These are phyloP conservation scores for Amanita polypyramis DNA, from an alignment of 768 basidiomycete species.

Conservation along the genomic window DNA sequence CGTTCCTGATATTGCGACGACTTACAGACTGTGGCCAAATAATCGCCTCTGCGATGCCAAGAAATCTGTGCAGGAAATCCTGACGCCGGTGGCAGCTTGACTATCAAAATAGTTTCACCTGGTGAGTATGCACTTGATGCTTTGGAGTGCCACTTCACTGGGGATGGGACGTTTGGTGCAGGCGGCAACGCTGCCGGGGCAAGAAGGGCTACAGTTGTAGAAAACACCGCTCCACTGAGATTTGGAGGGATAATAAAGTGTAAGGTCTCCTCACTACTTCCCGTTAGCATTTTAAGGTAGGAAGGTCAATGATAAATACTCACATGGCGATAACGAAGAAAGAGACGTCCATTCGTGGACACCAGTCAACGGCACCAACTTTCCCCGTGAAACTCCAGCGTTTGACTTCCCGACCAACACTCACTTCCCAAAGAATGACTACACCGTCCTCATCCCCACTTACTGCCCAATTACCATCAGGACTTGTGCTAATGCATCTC, in stretches of 20 bases:
- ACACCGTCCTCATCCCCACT: conserved; percentile 87
- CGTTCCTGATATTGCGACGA: conserved; percentile 14
- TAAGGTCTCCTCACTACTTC: conserved; percentile 63
- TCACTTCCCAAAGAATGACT: conserved; percentile 86
- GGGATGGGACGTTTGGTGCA: conserved; percentile 42
- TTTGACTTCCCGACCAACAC: conserved; percentile 80
- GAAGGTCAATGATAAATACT: conserved; percentile 22
- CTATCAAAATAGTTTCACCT: conserved; percentile 48
- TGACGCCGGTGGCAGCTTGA: conserved; percentile 53
- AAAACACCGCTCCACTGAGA: conserved; percentile 45
- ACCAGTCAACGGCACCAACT: conserved; percentile 87
- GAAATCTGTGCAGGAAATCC: conserved; percentile 70
- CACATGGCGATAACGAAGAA: conserved; percentile 77
- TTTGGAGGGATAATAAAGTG: conserved; percentile 78
- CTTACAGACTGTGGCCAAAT: conserved; percentile 91
- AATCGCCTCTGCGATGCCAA: conserved; percentile 95
- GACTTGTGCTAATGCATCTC: conserved; percentile 70
- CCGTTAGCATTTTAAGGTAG: conserved; percentile 8
- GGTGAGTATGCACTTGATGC: conserved; percentile 34
- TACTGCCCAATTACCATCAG: conserved; percentile 84
- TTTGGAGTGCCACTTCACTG: conserved; percentile 59
- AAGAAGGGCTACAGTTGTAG: conserved; percentile 51
- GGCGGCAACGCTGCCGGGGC: conserved; percentile 58
- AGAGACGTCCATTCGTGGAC: conserved; percentile 72
- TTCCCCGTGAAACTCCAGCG: conserved; percentile 76